Base-by-base conservation (phyloP, 306 rosid species). In the Vigna nakashimae region DNA sequence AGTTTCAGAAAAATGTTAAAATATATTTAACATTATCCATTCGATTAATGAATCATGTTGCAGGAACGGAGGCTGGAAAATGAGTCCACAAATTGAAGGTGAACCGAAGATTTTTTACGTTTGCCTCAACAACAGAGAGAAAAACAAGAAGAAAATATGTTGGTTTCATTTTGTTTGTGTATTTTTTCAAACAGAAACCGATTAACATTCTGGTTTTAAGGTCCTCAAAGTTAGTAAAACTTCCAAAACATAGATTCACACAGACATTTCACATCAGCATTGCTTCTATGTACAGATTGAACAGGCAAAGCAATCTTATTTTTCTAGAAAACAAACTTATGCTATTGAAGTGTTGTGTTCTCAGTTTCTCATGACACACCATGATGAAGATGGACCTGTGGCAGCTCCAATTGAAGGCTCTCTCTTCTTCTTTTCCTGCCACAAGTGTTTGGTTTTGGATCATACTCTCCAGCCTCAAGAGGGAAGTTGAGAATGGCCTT, bases 401-500 rank as follows among this genome's bases (percentile, higher is more conserved):
- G 63, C 0, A 74, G 36, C 75, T 66, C 42, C 69, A 17, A 26
- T 43, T 34, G 56, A 40, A 11, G 28, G n/a, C 46, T 83, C 14
- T 36, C 58, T 65, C 87, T 87, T 52, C 86, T 84, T 85, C 88
- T 87, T 66, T 90, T 91, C 79, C 87, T 81, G 16, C 83, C 87
- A 30, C 76, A 57, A 30, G 46, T 40, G 9, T 87, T 87, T 0
- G 79, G 70, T 57, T 85, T 82, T 38, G 94, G 85, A 9, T 69
- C 68, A 26, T 82, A 57, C 40, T 10, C 18, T 6, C 98, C 96
- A 17, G 98, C 98, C 70, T 91, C 92, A 38, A 83, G 71, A 16
- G 97, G 98, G 43, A 91, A 93, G 69, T 93, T 93, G 77, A 93
- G 72, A 4, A 91, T 88, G 7, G 98, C 97, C 51, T 88, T 93